These are phyloP conservation scores for Acacia crassicarpa DNA, from an alignment of 306 rosid species.

Conservation along the genomic window DNA sequence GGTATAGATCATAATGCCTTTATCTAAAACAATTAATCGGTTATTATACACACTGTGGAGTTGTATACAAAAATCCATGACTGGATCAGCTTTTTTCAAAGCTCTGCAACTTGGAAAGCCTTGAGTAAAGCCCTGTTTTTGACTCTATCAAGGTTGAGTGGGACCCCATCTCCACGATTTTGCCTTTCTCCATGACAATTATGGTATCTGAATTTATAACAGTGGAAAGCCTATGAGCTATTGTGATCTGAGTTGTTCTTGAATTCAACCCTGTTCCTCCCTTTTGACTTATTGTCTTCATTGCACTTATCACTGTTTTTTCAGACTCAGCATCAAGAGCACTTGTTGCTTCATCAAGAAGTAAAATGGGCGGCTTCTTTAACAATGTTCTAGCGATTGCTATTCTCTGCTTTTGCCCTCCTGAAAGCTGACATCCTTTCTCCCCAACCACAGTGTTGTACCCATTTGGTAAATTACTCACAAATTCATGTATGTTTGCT, in stretches of 20 bases:
- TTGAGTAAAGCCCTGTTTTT: constrained; percentile 73
- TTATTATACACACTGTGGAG: not conserved
- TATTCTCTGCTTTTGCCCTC: constrained; percentile 93
- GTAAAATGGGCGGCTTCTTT: constrained; percentile 74
- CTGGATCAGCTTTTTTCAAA: constrained; percentile 42
- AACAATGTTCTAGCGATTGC: constrained; percentile 83
- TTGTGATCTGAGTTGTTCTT: constrained; percentile 70
- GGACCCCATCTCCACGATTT: constrained; percentile 70
- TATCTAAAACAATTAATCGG: not conserved
- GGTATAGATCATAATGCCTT: not conserved
- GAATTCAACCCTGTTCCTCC: constrained; percentile 43
- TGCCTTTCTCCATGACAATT: constrained; percentile 74
- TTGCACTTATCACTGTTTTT: constrained; percentile 60
- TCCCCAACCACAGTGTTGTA: constrained; percentile 77
- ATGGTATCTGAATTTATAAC: constrained; percentile 72
- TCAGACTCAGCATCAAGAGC: constrained; percentile 91
- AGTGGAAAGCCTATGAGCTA: constrained; percentile 87
- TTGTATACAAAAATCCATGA: not conserved
- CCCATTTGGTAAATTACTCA: constrained; percentile 72
- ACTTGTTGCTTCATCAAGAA: constrained; percentile 94
- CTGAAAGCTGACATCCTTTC: constrained; percentile 87
- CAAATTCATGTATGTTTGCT: constrained; percentile 80
- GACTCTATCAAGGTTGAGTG: constrained; percentile 58
- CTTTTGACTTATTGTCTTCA: constrained; percentile 52
- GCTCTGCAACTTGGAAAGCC: constrained; percentile 64